Evolutionary conservation across 495 filamentous ascomycete genomes (phyloP).

Genomic region (Neurospora africana): DNA sequence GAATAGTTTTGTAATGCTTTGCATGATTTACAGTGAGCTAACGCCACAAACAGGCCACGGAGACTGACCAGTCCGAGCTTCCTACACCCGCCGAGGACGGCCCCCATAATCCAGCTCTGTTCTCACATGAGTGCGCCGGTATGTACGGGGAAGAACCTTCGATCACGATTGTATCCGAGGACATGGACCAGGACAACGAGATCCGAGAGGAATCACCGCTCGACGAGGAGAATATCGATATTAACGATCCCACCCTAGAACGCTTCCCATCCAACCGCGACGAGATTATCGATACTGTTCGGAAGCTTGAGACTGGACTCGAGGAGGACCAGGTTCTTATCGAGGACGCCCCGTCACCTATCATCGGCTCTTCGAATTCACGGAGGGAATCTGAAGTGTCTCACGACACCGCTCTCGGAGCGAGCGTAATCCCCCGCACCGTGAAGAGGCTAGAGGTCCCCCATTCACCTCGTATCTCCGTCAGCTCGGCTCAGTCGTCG

Average conservation of each 20-base stretch:
- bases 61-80: neutral
- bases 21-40: neutral
- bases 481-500: conserved; percentile 12
- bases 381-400: conserved; percentile 16
- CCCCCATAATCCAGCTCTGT: conserved; percentile 28
- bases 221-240: conserved; percentile 22
- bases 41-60: neutral
- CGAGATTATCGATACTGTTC: conserved; percentile 36
- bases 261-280: conserved; percentile 39
- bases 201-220: conserved; percentile 2
- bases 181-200: conserved; percentile 3
- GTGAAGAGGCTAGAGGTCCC: conserved; percentile 8
- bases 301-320: conserved; percentile 35
- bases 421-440: conserved; percentile 3
- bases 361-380: conserved; percentile 11
- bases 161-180: conserved; percentile 7
- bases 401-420: conserved; percentile 1
- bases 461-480: conserved; percentile 10
- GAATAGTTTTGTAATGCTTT: neutral
- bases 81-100: conserved; percentile 2
- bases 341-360: conserved; percentile 26
- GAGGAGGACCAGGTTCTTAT: conserved; percentile 32
- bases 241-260: conserved; percentile 42
- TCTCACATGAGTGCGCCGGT: conserved; percentile 35
- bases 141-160: conserved; percentile 14